Evolutionary conservation across 345 rosid genomes (phyloP), one percentile per base, ranked within the genome.

Genomic region (Moringa oleifera): DNA sequence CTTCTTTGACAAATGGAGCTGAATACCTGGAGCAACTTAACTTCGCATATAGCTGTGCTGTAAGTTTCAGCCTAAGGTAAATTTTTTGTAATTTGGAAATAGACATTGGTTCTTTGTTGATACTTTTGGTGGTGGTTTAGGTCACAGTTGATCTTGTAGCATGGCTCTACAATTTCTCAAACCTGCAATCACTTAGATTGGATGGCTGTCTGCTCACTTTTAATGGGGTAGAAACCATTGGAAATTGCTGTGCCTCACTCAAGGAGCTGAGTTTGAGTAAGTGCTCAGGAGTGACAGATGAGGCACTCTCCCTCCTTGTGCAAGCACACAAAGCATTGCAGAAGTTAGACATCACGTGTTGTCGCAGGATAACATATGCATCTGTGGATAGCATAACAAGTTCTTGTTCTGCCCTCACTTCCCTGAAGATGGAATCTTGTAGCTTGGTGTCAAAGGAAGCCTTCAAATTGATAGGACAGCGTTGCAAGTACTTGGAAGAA

Each of bases 391-490:
- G 62, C 57, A 53, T 79, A 33, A 73, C 78, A 33, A 73, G 18
- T 58, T 79, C 80, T 19, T 75, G 83, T 45, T 68, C 80, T 55
- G 55, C 54, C 53, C 77, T 79, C 45, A 75, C 70, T 51, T 79
- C 78, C 47, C 68, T 79, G 54, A 75, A 67, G 77, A 79, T 79
- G 83, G 83, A 79, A 65, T 75, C 80, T 64, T 79, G 83, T 62
- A 72, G 77, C 64, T 73, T 67, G 64, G 80, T 79, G 53, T 53
- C 78, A 56, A 73, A 71, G 66, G 78, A 73, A 55, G 78, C 83
- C 55, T 79, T 79, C 69, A 51, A 73, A 73, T 68, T 79, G 70
- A 73, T 76, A 37, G 83, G 83, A 56, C 72, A 66, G 16, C 78
- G 71, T 58, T 79, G 83, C 56, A 63, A 57, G 25, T 65, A 63